A percentile compares a stretch with the other conserved stretches of the same genome.
Conservation (phyloP, 2,329 filamentous ascomycete species). For the Sclerotinia sclerotiorum region DNA sequence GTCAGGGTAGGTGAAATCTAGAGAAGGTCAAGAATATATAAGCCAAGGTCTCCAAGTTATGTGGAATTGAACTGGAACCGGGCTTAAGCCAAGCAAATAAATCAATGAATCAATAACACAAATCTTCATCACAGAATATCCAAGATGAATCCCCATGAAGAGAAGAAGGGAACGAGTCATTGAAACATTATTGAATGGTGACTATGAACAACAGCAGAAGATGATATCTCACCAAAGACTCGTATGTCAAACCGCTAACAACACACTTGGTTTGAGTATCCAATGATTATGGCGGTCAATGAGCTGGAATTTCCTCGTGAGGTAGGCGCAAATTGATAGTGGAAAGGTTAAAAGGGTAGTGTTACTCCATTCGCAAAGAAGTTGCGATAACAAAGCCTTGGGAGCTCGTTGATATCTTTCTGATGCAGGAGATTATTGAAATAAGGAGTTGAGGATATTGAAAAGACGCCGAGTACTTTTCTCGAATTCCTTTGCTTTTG, state of each 20-base stretch:
- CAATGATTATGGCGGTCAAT: constrained; percentile 5
- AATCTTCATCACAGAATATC: not conserved
- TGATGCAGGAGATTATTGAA: constrained; percentile 2
- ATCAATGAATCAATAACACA: not conserved
- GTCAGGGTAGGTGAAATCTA: constrained; percentile 21
- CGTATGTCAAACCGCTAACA: not conserved
- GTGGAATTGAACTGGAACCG: constrained; percentile 1
- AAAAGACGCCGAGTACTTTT: not conserved
- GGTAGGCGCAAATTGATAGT: constrained; percentile 1
- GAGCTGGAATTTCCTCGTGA: not conserved
- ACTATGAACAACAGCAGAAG: constrained; percentile 7
- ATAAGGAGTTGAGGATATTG: not conserved
- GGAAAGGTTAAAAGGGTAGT: not conserved
- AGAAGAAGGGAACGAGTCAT: not conserved
- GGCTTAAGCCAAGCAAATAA: not conserved
- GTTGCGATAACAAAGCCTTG: constrained; percentile 5
- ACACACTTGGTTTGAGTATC: not conserved
- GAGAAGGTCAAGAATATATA: constrained; percentile 29
- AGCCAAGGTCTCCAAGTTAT: constrained; percentile 27
- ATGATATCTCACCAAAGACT: constrained; percentile 13
- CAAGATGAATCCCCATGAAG: not conserved
- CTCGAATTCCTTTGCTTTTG: not conserved
- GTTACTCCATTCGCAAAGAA: not conserved
- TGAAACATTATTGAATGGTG: not conserved
- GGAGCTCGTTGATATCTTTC: not conserved